These are phyloP conservation scores for Logfia minima DNA, from an alignment of 129 eudicot genomes.

Conservation along the genomic window DNA sequence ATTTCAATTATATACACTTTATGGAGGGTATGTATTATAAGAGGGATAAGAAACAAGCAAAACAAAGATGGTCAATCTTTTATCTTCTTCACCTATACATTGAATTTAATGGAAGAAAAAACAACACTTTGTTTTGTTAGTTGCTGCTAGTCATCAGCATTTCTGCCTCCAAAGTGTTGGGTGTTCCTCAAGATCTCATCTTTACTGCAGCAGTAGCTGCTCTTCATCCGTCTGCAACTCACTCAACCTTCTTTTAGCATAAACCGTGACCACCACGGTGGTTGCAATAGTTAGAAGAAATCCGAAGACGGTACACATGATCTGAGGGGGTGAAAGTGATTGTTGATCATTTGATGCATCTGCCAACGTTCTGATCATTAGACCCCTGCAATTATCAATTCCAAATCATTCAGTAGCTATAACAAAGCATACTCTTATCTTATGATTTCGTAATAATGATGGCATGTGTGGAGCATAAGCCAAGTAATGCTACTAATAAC, in stretches of 20 bases:
- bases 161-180: background rate
- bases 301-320: constrained; percentile 55
- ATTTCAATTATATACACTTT: constrained; percentile 29
- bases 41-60: constrained; percentile 20
- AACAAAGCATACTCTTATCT: too few species aligned
- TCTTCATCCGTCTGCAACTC: constrained; percentile 71
- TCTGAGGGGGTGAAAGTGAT: constrained; percentile 60
- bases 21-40: constrained; percentile 13
- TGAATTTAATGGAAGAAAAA: constrained; percentile 25
- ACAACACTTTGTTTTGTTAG: constrained; percentile 34
- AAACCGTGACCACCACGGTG: constrained; percentile 61
- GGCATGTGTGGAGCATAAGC: background rate
- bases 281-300: constrained; percentile 56
- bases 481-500: background rate
- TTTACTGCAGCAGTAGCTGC: constrained; percentile 54
- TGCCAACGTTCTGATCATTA: constrained; percentile 73
- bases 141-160: constrained; percentile 15
- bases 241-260: constrained; percentile 67
- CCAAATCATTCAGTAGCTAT: too few species aligned
- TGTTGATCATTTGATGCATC: constrained; percentile 69
- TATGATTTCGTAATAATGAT: background rate
- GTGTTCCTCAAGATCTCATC: background rate
- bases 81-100: constrained; percentile 16
- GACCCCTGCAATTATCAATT: constrained; percentile 51
- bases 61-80: constrained; percentile 21